phyloP scores from a whole-genome alignment of 2,329 filamentous ascomycete species.

The Fusarium musae region DNA sequence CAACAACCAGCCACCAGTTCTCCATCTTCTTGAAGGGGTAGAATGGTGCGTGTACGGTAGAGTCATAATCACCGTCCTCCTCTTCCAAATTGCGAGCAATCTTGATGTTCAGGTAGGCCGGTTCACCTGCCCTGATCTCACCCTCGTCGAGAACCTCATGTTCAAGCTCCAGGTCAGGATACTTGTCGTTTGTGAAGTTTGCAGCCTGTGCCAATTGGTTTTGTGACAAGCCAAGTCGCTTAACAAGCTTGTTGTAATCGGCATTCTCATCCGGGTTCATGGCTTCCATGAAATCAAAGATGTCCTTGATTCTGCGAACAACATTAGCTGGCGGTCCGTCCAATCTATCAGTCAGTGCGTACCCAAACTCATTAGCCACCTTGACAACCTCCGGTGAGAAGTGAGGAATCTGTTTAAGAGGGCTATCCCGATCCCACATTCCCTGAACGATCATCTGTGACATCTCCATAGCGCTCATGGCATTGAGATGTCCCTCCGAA shows the following conservation, averaged over 20 bases:
- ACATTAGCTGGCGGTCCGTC: constrained; percentile 46
- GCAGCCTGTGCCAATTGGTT: constrained; percentile 89
- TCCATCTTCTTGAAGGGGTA: constrained; percentile 93
- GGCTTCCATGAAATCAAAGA: constrained; percentile 98
- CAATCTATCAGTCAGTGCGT: constrained; percentile 49
- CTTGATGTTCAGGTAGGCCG: constrained; percentile 83
- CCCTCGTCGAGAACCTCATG: constrained; percentile 87
- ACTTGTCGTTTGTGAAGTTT: constrained; percentile 94
- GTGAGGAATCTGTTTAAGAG: constrained; percentile 97
- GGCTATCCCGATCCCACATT: constrained; percentile 98
- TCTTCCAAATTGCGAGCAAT: constrained; percentile 84
- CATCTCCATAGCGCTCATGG: constrained; percentile 99
- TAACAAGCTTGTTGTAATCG: constrained; percentile 80
- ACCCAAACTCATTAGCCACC: constrained; percentile 81
- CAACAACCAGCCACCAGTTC: constrained; percentile 98
- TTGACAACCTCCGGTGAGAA: constrained; percentile 87
- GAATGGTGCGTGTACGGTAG: constrained; percentile 92
- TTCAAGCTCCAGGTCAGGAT: constrained; percentile 92
- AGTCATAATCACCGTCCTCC: constrained; percentile 73
- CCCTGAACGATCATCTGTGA: constrained; percentile 99
- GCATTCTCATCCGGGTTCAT: constrained; percentile 97
- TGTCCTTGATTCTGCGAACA: constrained; percentile 78
- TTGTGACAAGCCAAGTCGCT: constrained; percentile 81
- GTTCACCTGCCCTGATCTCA: constrained; percentile 80
- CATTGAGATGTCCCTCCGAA: constrained; percentile 94